Evolutionary conservation across 257 asterid genomes (phyloP).

Genomic region (Echites panduratus): DNA sequence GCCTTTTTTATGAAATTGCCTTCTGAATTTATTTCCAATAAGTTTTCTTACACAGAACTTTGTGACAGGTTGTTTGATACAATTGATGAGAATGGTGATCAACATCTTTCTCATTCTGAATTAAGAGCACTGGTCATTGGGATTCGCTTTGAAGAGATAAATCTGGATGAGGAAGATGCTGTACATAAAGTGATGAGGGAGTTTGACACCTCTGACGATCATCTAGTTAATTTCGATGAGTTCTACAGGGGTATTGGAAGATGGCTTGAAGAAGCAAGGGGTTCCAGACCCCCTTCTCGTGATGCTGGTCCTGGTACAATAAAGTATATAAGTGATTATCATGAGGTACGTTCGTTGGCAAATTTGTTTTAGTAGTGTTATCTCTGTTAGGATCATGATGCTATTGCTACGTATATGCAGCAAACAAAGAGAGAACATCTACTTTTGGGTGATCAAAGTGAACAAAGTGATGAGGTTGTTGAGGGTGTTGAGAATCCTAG

Average conservation of each 20-base stretch:
- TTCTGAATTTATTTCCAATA: background rate
- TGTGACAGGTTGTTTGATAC: constrained; percentile 52
- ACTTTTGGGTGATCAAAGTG: constrained; percentile 44
- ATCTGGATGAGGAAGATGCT: constrained; percentile 56
- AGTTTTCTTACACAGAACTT: background rate
- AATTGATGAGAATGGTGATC: constrained; percentile 60
- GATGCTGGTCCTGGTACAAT: constrained; percentile 40
- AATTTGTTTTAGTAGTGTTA: background rate
- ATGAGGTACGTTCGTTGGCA: constrained; percentile 40
- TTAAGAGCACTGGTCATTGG: constrained; percentile 67
- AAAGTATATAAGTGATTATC: constrained; percentile 54
- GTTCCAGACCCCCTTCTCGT: constrained; percentile 23
- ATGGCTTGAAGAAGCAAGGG: constrained; percentile 74
- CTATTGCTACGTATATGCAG: constrained; percentile 33
- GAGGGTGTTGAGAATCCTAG: constrained; percentile 54
- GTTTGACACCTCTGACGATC: constrained; percentile 55
- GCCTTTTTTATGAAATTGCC: background rate
- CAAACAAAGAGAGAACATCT: constrained; percentile 69
- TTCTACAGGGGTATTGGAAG: constrained; percentile 49
- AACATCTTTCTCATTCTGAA: constrained; percentile 50
- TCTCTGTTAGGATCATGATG: constrained; percentile 3
- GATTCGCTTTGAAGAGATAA: constrained; percentile 55
- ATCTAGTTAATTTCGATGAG: constrained; percentile 38
- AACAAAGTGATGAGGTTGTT: constrained; percentile 49
- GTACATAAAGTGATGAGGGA: constrained; percentile 58